Evolutionary conservation across 1,139 yeast genomes (phyloP).

Genomic region (Waltiozyma sp.): DNA sequence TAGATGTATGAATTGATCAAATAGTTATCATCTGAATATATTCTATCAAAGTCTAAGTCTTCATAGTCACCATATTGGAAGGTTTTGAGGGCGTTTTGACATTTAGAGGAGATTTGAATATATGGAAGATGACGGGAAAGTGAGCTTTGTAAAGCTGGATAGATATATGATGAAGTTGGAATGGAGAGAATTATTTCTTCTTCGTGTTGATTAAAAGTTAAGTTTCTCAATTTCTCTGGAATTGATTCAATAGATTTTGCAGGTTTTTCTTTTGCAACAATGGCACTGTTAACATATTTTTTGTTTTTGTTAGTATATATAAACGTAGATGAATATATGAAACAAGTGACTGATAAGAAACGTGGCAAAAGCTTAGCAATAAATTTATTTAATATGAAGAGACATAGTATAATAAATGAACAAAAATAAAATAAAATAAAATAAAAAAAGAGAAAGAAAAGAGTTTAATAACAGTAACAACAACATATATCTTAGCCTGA

Average conservation of each 20-base stretch:
- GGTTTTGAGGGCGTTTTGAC: conserved; percentile 20
- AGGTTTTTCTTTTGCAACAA: neutral
- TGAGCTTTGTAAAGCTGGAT: conserved; percentile 39
- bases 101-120: conserved; percentile 5
- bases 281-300: neutral
- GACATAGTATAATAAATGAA: too few species aligned
- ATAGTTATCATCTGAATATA: conserved; percentile 32
- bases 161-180: conserved; percentile 40
- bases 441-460: too few species aligned
- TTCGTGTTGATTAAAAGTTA: neutral
- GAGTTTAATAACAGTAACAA: neutral
- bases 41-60: conserved; percentile 61
- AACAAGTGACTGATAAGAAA: too few species aligned
- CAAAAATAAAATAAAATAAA: too few species aligned
- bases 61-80: conserved; percentile 90
- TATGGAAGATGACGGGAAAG: conserved; percentile 24
- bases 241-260: too few species aligned
- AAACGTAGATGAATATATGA: too few species aligned
- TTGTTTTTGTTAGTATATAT: neutral
- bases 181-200: conserved; percentile 7
- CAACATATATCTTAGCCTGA: neutral
- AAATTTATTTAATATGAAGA: too few species aligned
- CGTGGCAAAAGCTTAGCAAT: too few species aligned
- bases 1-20: conserved; percentile 73
- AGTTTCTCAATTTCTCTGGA: neutral